Evolutionary conservation across 1,139 yeast genomes (phyloP), one percentile per base, ranked within the genome.

Genomic region (Hanseniaspora sp.): DNA sequence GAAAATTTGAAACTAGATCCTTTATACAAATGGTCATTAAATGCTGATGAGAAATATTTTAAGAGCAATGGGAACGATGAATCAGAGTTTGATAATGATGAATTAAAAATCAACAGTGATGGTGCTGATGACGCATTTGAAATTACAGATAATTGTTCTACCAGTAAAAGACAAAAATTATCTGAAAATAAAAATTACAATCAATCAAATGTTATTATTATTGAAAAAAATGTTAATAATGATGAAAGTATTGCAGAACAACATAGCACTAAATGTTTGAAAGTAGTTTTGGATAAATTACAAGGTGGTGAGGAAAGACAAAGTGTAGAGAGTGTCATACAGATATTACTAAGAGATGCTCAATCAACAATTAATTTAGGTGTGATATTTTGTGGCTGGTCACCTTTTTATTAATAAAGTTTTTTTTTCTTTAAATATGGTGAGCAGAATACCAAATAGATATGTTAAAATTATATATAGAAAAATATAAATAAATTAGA

Each of bases 1-100:
- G 94, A 90, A 63, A 95, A 92, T 8, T 70, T 94, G 59, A 74
- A 84, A 60, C 87, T 94, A 77, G 98, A 94, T 73, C 97, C 98
- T 0, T 74, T 94, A 56, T 90, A 90, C 63, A 77, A 86, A 1
- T 92, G 98, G 98, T 79, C 83, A 1, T 72, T 86, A 59, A 62
- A 83, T 18, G 87, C 83, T 62, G 76, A 34, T 17, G 38, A 30
- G 23, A 31, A 18, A 15, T 40, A 39, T 23, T 33, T 72, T 28
- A 18, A 44, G 34, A 7, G 12, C 3, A 7, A 7, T 29, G 37
- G 31, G 7, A 9, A 13, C 15, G 34, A 41, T 23, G 38, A 30
- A 12, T 33, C 35, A 6, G 46, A 48, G 29, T 4, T 23, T 23
- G 43, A 43, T 5, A 29, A 13, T 17, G 15, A 9, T 35, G 15